A percentile compares a stretch with the other conserved stretches of the same genome.
Evolutionary conservation across 2,329 filamentous ascomycete genomes (phyloP).

Genomic region (Thelonectria discophora): DNA sequence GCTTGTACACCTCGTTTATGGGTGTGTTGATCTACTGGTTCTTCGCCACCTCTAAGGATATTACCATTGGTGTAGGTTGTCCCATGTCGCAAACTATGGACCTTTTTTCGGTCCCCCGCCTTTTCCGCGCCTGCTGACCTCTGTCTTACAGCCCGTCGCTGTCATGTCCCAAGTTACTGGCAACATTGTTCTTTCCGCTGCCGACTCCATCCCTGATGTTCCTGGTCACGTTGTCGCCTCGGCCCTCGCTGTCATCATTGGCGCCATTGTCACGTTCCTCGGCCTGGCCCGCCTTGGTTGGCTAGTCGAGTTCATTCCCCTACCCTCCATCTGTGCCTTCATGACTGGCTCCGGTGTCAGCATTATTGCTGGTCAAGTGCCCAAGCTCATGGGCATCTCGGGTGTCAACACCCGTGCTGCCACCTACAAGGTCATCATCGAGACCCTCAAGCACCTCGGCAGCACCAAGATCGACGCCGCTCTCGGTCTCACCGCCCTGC

Average conservation of each 20-base stretch:
- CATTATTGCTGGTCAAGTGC: conserved; percentile 60
- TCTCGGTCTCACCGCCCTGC: conserved; percentile 74
- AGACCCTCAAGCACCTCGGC: conserved; percentile 57
- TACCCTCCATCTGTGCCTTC: conserved; percentile 62
- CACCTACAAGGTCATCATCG: conserved; percentile 60
- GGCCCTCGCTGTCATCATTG: conserved; percentile 58
- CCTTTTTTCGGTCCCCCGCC: not conserved
- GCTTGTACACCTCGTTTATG: conserved; percentile 83
- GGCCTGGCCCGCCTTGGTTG: conserved; percentile 62
- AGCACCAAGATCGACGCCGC: conserved; percentile 72
- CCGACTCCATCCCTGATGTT: conserved; percentile 50
- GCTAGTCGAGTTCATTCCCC: conserved; percentile 63
- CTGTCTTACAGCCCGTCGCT: conserved; percentile 56
- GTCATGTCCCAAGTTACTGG: conserved; percentile 64
- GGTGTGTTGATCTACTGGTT: conserved; percentile 97
- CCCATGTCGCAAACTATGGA: not conserved
- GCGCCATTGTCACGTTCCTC: conserved; percentile 58
- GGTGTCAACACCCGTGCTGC: conserved; percentile 59
- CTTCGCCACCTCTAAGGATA: conserved; percentile 93
- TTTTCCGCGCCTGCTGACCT: conserved; percentile 27
- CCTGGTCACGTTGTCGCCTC: conserved; percentile 56
- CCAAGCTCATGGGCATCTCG: conserved; percentile 60
- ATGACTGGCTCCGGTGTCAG: conserved; percentile 63
- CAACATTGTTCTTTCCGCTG: conserved; percentile 55
- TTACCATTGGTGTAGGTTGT: conserved; percentile 79